A percentile compares a stretch with the other conserved stretches of the same genome.
These are phyloP conservation scores for Daldinia decipiens DNA, from an alignment of 495 filamentous ascomycete genomes.

Conservation along the genomic window DNA sequence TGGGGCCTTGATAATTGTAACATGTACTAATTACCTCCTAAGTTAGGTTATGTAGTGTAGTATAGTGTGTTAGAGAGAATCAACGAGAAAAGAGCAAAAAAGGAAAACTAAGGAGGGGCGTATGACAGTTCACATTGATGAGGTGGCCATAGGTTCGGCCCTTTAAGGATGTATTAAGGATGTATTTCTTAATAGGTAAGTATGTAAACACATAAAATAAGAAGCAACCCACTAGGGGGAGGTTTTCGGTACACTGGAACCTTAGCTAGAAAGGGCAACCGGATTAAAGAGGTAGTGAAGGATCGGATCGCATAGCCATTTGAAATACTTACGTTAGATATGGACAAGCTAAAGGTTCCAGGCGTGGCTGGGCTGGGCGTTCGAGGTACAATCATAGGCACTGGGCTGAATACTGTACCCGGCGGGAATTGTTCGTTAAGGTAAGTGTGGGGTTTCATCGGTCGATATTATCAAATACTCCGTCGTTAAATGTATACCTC, in stretches of 20 bases:
- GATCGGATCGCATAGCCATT: conserved; percentile 36
- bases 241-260: conserved; percentile 26
- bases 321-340: conserved; percentile 1
- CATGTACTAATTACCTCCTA: background rate
- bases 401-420: conserved; percentile 30
- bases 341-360: conserved; percentile 29
- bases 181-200: background rate
- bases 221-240: conserved; percentile 17
- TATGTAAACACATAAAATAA: conserved; percentile 13
- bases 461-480: background rate
- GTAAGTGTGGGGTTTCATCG: conserved; percentile 18
- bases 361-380: conserved; percentile 36
- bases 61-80: conserved; percentile 6
- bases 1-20: conserved; percentile 30
- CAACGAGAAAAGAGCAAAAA: background rate
- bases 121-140: conserved; percentile 36
- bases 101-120: conserved; percentile 28
- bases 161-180: background rate
- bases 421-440: conserved; percentile 6
- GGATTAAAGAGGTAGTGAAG: conserved; percentile 23
- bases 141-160: conserved; percentile 31
- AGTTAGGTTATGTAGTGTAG: no score
- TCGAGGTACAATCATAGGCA: conserved; percentile 8
- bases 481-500: background rate
- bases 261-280: conserved; percentile 25